Percentiles rank a stretch among this genome's conserved stretches.
These are phyloP conservation scores for Cucumis melo DNA, from an alignment of 306 rosid species.

Conservation along the genomic window DNA sequence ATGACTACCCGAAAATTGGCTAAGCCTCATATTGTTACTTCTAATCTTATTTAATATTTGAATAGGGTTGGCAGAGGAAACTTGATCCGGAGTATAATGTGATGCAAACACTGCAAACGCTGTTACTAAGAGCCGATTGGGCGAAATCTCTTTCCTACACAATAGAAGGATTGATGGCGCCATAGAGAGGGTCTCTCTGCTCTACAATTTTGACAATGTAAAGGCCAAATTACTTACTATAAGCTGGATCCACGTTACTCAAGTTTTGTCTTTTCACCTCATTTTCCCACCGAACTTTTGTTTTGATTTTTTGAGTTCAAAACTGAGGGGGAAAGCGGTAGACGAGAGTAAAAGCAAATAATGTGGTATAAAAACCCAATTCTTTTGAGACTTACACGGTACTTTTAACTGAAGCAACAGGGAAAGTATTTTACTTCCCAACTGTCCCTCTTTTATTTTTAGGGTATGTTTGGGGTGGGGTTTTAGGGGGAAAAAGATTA, in stretches of 20 bases:
- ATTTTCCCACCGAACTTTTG: neutral
- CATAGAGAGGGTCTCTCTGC: slow-evolving; percentile 25
- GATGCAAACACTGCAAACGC: slow-evolving; percentile 86
- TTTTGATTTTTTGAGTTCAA: neutral
- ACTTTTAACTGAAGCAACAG: neutral
- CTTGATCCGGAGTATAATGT: slow-evolving; percentile 85
- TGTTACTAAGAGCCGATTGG: slow-evolving; percentile 93
- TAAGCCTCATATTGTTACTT: neutral
- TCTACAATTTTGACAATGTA: slow-evolving; percentile 47
- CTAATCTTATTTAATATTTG: neutral
- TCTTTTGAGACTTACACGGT: neutral
- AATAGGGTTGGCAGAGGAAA: slow-evolving; percentile 95
- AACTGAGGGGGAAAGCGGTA: neutral
- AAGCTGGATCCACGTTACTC: neutral
- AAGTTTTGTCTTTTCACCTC: neutral
- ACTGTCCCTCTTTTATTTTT: no score
- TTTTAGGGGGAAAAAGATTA: no score
- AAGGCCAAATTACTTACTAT: neutral
- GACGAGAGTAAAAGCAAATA: neutral
- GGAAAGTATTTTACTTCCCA: neutral
- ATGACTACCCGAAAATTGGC: neutral
- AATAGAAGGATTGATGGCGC: slow-evolving; percentile 98
- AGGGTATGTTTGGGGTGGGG: no score
- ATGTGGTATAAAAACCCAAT: neutral
- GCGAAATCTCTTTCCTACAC: slow-evolving; percentile 85